Evolutionary conservation across 2,329 filamentous ascomycete species (phyloP).

Genomic region (Fusarium oligoseptatum): DNA sequence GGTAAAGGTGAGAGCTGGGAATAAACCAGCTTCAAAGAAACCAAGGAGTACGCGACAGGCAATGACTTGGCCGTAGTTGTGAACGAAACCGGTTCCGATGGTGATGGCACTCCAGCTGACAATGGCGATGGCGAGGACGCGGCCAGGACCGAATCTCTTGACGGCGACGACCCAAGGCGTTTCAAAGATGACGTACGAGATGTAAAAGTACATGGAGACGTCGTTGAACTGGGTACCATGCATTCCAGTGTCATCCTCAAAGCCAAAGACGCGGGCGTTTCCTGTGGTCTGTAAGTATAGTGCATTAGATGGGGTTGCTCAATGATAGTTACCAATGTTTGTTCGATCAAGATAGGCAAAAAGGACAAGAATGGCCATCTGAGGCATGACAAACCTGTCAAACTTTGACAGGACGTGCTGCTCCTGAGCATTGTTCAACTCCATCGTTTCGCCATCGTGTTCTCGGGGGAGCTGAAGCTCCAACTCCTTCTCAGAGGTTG

Average conservation of each 20-base stretch:
- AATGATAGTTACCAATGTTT: constrained; percentile 38
- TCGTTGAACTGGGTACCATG: constrained; percentile 49
- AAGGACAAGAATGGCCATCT: constrained; percentile 42
- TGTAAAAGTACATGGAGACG: constrained; percentile 48
- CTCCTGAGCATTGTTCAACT: constrained; percentile 6
- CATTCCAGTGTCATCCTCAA: constrained; percentile 50
- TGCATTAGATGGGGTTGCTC: rapidly evolving
- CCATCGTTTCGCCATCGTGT: constrained; percentile 1
- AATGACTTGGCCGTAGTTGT: constrained; percentile 45
- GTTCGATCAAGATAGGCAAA: constrained; percentile 47
- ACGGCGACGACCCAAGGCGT: constrained; percentile 50
- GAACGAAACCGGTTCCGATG: constrained; percentile 49
- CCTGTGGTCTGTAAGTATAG: constrained; percentile 23
- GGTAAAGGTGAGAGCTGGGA: constrained; percentile 51
- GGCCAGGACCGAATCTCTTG: constrained; percentile 47
- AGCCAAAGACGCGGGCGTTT: constrained; percentile 53
- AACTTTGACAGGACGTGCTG: constrained; percentile 42
- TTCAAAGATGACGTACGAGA: constrained; percentile 52
- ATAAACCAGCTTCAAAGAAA: constrained; percentile 52
- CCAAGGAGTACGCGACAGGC: constrained; percentile 50
- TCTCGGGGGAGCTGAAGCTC: not conserved
- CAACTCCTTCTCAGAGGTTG: constrained; percentile 1
- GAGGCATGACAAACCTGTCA: constrained; percentile 47
- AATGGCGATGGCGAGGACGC: constrained; percentile 47
- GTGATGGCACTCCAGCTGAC: constrained; percentile 51